phyloP scores from a whole-genome alignment of 768 basidiomycete species.

The Suillus subalutaceus region DNA sequence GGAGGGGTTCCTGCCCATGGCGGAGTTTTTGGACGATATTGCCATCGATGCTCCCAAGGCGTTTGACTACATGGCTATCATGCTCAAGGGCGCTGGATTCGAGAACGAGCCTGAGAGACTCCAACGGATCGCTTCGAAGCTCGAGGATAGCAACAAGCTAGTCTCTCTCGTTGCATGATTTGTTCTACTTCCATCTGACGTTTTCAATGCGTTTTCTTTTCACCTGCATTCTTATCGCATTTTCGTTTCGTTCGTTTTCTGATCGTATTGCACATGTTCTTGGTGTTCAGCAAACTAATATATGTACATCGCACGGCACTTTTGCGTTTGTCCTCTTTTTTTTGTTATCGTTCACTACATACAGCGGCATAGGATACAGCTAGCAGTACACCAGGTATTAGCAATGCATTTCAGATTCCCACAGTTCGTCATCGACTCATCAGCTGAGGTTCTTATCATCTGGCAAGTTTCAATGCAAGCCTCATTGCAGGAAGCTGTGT shows the following conservation, averaged over 20 bases:
- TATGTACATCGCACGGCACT: constrained; percentile 30
- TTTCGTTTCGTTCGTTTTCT: constrained; percentile 1
- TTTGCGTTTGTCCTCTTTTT: constrained; percentile 5
- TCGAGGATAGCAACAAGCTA: constrained; percentile 60
- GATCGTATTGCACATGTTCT: constrained; percentile 22
- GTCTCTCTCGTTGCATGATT: constrained; percentile 45
- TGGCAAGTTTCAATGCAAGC: background rate
- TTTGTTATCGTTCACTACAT: constrained; percentile 26
- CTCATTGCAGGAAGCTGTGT: background rate
- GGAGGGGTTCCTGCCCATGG: constrained; percentile 68
- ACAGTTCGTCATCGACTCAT: constrained; percentile 22
- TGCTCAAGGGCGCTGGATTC: constrained; percentile 66
- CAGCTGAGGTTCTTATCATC: no score
- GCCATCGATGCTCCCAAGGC: constrained; percentile 44
- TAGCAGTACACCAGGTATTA: constrained; percentile 15
- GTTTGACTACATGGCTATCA: constrained; percentile 43
- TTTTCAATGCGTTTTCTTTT: constrained; percentile 14
- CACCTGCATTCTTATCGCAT: constrained; percentile 11
- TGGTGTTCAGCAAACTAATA: constrained; percentile 35
- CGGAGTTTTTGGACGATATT: constrained; percentile 86
- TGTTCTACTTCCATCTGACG: background rate
- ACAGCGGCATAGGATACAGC: constrained; percentile 11
- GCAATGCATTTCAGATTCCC: constrained; percentile 25
- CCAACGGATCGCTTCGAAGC: constrained; percentile 61
- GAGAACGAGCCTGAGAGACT: constrained; percentile 58